Percentiles rank a stretch among this genome's conserved stretches.
phyloP scores from a whole-genome alignment of 768 basidiomycete genomes.

The Leucosporidium yakuticum region DNA sequence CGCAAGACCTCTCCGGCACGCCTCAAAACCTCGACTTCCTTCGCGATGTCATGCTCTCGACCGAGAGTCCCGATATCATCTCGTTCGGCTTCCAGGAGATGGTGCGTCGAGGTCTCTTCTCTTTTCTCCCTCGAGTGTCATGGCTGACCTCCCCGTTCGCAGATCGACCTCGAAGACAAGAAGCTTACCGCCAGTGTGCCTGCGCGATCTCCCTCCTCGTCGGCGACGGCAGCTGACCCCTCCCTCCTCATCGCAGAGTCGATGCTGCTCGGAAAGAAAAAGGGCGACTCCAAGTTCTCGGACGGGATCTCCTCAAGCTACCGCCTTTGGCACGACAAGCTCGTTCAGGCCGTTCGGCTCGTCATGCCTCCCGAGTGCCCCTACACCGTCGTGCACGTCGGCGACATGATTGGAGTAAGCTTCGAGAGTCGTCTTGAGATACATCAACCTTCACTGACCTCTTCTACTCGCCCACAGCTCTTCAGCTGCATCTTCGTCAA shows the following conservation, averaged over 20 bases:
- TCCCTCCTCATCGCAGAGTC: slow-evolving; percentile 54
- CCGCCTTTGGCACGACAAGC: slow-evolving; percentile 77
- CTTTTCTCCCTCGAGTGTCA: no score
- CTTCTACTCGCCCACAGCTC: slow-evolving; percentile 42
- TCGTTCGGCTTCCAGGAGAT: slow-evolving; percentile 94
- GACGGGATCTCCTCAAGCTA: slow-evolving; percentile 84
- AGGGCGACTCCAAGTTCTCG: slow-evolving; percentile 55
- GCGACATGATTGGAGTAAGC: slow-evolving; percentile 70
- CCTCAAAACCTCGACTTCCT: slow-evolving; percentile 72
- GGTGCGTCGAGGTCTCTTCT: neutral
- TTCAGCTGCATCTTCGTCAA: slow-evolving; percentile 67
- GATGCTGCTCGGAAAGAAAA: slow-evolving; percentile 71
- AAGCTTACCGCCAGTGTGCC: slow-evolving; percentile 70
- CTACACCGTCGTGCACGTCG: slow-evolving; percentile 74
- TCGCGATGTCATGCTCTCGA: slow-evolving; percentile 64
- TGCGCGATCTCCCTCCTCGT: neutral
- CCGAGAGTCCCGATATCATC: slow-evolving; percentile 77
- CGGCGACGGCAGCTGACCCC: neutral
- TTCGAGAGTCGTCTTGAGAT: neutral
- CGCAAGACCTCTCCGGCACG: slow-evolving; percentile 61
- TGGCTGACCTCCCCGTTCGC: neutral
- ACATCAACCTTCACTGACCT: neutral
- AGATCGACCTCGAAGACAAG: slow-evolving; percentile 83
- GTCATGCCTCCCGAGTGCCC: slow-evolving; percentile 67
- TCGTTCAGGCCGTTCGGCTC: slow-evolving; percentile 64